Percentiles rank a stretch among this genome's conserved stretches.
phyloP scores from a whole-genome alignment of 352 stramenopile genomes.

The Phytophthora multivora region DNA sequence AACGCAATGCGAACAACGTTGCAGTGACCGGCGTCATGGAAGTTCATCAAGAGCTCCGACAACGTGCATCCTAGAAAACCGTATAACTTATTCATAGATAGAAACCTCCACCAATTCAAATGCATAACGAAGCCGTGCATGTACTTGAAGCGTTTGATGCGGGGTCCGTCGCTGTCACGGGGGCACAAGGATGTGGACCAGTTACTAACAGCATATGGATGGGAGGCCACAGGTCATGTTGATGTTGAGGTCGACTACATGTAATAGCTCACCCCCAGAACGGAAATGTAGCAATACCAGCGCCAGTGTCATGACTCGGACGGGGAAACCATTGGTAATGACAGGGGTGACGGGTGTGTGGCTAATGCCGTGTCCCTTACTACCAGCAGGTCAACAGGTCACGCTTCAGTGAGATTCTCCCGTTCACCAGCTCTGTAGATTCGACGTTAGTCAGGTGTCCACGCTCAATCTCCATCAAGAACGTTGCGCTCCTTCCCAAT shows the following conservation, averaged over 20 bases:
- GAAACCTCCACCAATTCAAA: not conserved
- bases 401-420: not conserved
- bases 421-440: not conserved
- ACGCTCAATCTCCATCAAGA: not conserved
- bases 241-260: not conserved
- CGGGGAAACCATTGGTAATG: too few species aligned
- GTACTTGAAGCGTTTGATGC: not conserved
- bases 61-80: not conserved
- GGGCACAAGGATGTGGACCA: conserved; percentile 58
- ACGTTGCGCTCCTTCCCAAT: not conserved
- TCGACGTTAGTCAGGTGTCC: not conserved
- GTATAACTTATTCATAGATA: not conserved
- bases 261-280: conserved; percentile 3
- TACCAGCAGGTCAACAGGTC: too few species aligned
- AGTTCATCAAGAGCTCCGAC: not conserved
- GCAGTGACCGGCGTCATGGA: not conserved
- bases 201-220: conserved; percentile 87
- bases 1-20: not conserved
- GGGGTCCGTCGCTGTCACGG: not conserved
- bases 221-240: conserved; percentile 49
- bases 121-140: not conserved
- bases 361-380: not conserved
- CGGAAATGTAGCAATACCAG: not conserved
- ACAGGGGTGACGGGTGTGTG: too few species aligned
- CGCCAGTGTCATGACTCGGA: too few species aligned